Evolutionary conservation across 2,329 filamentous ascomycete genomes (phyloP).

Genomic region (Aaosphaeria arxii): DNA sequence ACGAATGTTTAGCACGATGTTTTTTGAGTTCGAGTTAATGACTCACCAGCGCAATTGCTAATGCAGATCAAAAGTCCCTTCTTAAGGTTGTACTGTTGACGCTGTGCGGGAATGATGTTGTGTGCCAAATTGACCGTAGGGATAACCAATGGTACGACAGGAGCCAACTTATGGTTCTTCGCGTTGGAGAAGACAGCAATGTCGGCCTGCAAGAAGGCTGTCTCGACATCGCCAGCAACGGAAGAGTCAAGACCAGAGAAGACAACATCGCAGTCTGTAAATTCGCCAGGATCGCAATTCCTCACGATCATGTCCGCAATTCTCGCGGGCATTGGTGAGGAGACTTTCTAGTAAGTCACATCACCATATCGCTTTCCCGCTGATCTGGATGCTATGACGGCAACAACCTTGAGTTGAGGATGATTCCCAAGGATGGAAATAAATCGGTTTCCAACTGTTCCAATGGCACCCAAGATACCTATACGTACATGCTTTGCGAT

Average conservation of each 20-base stretch:
- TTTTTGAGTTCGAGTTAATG: constrained; percentile 61
- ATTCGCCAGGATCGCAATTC: constrained; percentile 78
- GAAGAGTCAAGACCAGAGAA: constrained; percentile 87
- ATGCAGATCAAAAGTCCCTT: constrained; percentile 96
- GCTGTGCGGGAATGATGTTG: constrained; percentile 87
- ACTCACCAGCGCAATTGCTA: constrained; percentile 75
- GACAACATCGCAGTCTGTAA: constrained; percentile 85
- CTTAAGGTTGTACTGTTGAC: constrained; percentile 66
- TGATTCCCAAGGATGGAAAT: constrained; percentile 88
- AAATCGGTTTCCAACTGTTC: constrained; percentile 92
- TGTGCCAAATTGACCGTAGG: constrained; percentile 92
- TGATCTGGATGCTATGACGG: constrained; percentile 85
- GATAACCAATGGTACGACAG: constrained; percentile 86
- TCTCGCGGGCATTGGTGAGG: background rate
- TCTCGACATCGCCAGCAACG: constrained; percentile 88
- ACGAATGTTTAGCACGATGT: constrained; percentile 81
- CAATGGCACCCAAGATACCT: constrained; percentile 82
- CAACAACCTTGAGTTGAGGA: constrained; percentile 80
- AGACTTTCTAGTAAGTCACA: background rate
- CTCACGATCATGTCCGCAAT: constrained; percentile 80
- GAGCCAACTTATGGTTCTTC: constrained; percentile 92
- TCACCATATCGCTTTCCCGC: constrained; percentile 78
- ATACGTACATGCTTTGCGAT: background rate
- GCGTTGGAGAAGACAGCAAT: constrained; percentile 95
- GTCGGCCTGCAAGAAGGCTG: constrained; percentile 84